Percentiles rank a stretch among this genome's conserved stretches.
Conservation (phyloP, 768 basidiomycete genomes). For the Boletus rex-veris region DNA sequence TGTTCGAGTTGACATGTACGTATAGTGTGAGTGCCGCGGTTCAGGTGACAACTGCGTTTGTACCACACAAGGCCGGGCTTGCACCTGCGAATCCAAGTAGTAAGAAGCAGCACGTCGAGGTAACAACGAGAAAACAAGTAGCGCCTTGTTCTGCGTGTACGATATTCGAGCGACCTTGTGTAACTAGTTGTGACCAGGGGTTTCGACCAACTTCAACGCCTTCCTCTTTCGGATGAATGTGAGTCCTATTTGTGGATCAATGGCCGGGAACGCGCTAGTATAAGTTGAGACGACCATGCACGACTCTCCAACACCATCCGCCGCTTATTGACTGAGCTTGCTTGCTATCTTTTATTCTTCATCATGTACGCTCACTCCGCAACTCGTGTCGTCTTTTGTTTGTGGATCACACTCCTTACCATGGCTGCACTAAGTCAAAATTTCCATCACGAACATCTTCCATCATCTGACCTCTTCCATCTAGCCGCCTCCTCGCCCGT, state of each 20-base stretch:
- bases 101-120: not conserved
- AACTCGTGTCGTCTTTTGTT: constrained; percentile 14
- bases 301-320: not conserved
- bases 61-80: constrained; percentile 9
- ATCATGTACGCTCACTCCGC: constrained; percentile 13
- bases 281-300: constrained; percentile 3
- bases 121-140: constrained; percentile 10
- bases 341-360: not conserved
- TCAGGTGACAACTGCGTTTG: constrained; percentile 17
- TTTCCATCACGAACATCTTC: no score
- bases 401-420: constrained; percentile 22
- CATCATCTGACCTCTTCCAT: not conserved
- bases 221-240: constrained; percentile 14
- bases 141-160: constrained; percentile 6
- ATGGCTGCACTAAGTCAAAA: constrained; percentile 20
- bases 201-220: not conserved
- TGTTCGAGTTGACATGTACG: not conserved
- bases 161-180: constrained; percentile 13
- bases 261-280: not conserved
- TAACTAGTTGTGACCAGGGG: not conserved
- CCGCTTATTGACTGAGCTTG: constrained; percentile 12
- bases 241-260: not conserved
- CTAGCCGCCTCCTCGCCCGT: constrained; percentile 24
- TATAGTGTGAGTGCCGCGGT: constrained; percentile 24
- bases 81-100: constrained; percentile 22